A percentile compares a stretch with the other conserved stretches of the same genome.
phyloP scores from a whole-genome alignment of 1,284 basidiomycete genomes.

The Boletus semigastroideus region DNA sequence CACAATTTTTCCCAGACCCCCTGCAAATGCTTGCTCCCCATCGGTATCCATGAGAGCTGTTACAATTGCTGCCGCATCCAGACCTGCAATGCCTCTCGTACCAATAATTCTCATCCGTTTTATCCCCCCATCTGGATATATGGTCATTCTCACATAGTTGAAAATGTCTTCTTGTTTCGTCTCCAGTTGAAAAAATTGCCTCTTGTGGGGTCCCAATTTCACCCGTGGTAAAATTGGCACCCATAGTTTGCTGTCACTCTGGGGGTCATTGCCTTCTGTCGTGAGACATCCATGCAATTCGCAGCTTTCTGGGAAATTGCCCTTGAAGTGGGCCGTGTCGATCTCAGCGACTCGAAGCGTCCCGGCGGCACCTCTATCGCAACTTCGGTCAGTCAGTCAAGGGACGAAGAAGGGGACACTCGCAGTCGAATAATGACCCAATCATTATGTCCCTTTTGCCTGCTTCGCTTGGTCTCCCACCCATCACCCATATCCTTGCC shows the following conservation, averaged over 20 bases:
- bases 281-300: slow-evolving; percentile 71
- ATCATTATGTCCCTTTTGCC: slow-evolving; percentile 79
- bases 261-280: slow-evolving; percentile 41
- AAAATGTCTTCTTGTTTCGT: slow-evolving; percentile 57
- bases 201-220: slow-evolving; percentile 86
- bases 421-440: slow-evolving; percentile 91
- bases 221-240: slow-evolving; percentile 70
- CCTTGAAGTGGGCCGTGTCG: slow-evolving; percentile 95
- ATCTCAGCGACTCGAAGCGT: slow-evolving; percentile 80
- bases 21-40: slow-evolving; percentile 1
- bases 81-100: slow-evolving; percentile 40
- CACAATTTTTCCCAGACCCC: background rate
- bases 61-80: slow-evolving; percentile 11
- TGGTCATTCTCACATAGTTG: slow-evolving; percentile 87
- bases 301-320: slow-evolving; percentile 92
- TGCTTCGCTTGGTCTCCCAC: slow-evolving; percentile 95
- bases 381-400: slow-evolving; percentile 2
- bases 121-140: slow-evolving; percentile 94
- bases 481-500: slow-evolving; percentile 95
- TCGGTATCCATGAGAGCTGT: slow-evolving; percentile 5
- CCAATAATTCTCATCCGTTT: slow-evolving; percentile 90
- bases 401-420: slow-evolving; percentile 31
- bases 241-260: slow-evolving; percentile 59
- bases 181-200: slow-evolving; percentile 86
- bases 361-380: slow-evolving; percentile 61